These are phyloP conservation scores for Trichoderma sp. DNA, from an alignment of 2,329 filamentous ascomycete species.

Conservation along the genomic window DNA sequence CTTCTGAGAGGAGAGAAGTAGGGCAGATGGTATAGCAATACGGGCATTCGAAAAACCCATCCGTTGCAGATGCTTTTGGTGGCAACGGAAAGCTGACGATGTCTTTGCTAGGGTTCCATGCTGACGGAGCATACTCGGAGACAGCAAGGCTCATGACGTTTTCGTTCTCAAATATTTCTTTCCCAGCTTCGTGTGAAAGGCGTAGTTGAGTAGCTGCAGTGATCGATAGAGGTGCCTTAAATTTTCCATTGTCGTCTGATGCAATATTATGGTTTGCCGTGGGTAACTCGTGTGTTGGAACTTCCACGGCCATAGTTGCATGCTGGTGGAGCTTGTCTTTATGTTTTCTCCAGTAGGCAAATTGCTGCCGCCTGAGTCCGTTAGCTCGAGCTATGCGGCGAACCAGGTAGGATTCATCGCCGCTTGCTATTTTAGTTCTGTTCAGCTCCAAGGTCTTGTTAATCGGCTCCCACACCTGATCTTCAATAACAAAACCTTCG, in stretches of 20 bases:
- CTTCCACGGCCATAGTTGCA: background rate
- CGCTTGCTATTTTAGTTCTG: background rate
- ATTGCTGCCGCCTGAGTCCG: background rate
- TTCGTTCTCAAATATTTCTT: background rate
- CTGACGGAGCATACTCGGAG: conserved; percentile 12
- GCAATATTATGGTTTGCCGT: background rate
- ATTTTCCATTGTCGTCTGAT: background rate
- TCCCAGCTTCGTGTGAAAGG: background rate
- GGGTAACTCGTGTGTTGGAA: background rate
- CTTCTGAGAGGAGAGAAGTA: background rate
- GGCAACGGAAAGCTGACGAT: conserved; percentile 8
- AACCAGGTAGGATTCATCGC: background rate
- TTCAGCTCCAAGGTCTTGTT: background rate
- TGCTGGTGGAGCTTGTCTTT: conserved; percentile 5
- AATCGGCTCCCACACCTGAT: conserved; percentile 8
- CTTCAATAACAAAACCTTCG: background rate
- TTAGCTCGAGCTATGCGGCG: conserved; percentile 8
- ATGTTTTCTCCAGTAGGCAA: conserved; percentile 16
- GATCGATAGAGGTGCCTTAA: background rate
- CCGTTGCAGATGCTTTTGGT: background rate
- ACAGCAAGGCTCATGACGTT: background rate
- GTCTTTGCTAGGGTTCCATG: conserved; percentile 12
- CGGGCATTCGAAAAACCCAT: conserved; percentile 12
- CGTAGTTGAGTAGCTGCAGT: conserved; percentile 1
- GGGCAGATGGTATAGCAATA: conserved; percentile 16